phyloP scores from a whole-genome alignment of 2,329 filamentous ascomycete species.

The Raffaelea ambrosiae region DNA sequence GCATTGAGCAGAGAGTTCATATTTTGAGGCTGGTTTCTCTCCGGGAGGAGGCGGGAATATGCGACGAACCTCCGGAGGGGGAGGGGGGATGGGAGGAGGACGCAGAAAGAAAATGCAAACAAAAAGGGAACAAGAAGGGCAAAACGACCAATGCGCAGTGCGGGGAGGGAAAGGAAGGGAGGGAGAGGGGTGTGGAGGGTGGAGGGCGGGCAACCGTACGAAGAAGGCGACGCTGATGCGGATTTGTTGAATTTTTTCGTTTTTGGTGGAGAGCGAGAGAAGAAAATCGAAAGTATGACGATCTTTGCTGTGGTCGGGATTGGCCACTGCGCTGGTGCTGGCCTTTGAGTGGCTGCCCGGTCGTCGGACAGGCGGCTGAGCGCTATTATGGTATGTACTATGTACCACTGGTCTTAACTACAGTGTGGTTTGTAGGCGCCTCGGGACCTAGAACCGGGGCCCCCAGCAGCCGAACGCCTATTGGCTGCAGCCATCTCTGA shows the following conservation, averaged over 20 bases:
- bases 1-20: slow-evolving; percentile 37
- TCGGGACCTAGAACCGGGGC: too few species aligned
- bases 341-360: not conserved
- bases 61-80: not conserved
- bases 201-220: not conserved
- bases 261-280: slow-evolving; percentile 5
- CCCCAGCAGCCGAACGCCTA: not conserved
- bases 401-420: too few species aligned
- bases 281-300: slow-evolving; percentile 7
- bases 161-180: not conserved
- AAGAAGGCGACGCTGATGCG: slow-evolving; percentile 4
- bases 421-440: too few species aligned
- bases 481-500: not conserved
- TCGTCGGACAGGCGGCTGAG: slow-evolving; percentile 2
- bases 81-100: not conserved
- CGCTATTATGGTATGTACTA: not conserved
- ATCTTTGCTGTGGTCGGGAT: slow-evolving; percentile 6
- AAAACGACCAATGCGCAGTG: not conserved
- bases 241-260: slow-evolving; percentile 9
- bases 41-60: too few species aligned
- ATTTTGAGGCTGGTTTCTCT: slow-evolving; percentile 12
- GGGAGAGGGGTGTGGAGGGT: not conserved
- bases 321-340: slow-evolving; percentile 2
- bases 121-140: slow-evolving; percentile 2
- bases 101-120: slow-evolving; percentile 1